phyloP scores from a whole-genome alignment of 1,284 basidiomycete genomes.

The Pascua guehoae region DNA sequence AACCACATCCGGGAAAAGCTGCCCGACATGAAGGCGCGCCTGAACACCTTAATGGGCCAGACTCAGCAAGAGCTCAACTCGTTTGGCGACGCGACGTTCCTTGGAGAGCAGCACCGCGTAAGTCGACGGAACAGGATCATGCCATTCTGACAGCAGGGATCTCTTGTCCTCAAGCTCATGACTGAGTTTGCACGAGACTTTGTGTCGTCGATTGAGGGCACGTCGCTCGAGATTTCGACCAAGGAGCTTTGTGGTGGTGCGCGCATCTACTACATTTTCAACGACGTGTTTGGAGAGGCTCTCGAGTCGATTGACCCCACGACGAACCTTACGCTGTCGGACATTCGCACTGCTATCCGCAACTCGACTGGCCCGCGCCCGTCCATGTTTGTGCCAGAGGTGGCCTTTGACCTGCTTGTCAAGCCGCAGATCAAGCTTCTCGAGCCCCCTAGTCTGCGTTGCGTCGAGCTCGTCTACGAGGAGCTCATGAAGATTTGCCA shows the following conservation, averaged over 20 bases:
- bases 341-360: slow-evolving; percentile 96
- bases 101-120: slow-evolving; percentile 83
- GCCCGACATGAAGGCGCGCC: slow-evolving; percentile 97
- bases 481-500: slow-evolving; percentile 99
- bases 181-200: slow-evolving; percentile 98
- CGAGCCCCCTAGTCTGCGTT: slow-evolving; percentile 87
- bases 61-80: slow-evolving; percentile 96
- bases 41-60: slow-evolving; percentile 98
- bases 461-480: slow-evolving; percentile 97
- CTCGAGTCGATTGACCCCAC: slow-evolving; percentile 87
- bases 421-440: slow-evolving; percentile 98
- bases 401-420: slow-evolving; percentile 94
- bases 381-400: slow-evolving; percentile 93
- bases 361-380: slow-evolving; percentile 97
- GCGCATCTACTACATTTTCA: slow-evolving; percentile 99
- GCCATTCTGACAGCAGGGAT: slow-evolving; percentile 61
- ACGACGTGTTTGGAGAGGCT: slow-evolving; percentile 94
- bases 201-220: slow-evolving; percentile 95
- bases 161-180: slow-evolving; percentile 89
- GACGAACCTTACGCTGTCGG: slow-evolving; percentile 83
- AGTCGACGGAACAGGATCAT: slow-evolving; percentile 21
- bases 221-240: slow-evolving; percentile 93
- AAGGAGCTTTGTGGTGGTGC: slow-evolving; percentile 98
- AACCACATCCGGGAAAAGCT: slow-evolving; percentile 98
- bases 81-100: slow-evolving; percentile 89